phyloP scores from a whole-genome alignment of 768 basidiomycete genomes.

The Agrocybe praecox region DNA sequence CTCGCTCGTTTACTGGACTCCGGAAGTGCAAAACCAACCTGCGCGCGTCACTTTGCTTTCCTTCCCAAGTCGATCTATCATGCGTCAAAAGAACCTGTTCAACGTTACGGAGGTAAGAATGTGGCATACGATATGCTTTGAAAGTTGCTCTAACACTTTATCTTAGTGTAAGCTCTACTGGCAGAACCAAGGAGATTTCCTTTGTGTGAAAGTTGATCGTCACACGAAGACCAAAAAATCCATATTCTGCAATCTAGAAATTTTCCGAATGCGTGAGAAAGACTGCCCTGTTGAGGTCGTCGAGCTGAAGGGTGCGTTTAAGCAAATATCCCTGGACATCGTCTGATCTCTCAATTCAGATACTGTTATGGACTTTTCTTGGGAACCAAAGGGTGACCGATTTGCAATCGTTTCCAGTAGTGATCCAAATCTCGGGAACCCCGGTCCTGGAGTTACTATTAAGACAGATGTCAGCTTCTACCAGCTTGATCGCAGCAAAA shows the following conservation, averaged over 20 bases:
- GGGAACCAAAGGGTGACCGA: slow-evolving; percentile 98
- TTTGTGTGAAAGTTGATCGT: slow-evolving; percentile 98
- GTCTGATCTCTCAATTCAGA: slow-evolving; percentile 41
- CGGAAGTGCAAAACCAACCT: slow-evolving; percentile 94
- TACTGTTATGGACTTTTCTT: slow-evolving; percentile 93
- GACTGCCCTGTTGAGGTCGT: slow-evolving; percentile 97
- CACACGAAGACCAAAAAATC: slow-evolving; percentile 99
- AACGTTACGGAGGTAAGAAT: slow-evolving; percentile 90
- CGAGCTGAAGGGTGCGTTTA: slow-evolving; percentile 83
- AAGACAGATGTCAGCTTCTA: slow-evolving; percentile 98
- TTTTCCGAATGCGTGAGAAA: slow-evolving; percentile 97
- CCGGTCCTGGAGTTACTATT: slow-evolving; percentile 89
- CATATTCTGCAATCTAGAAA: slow-evolving; percentile 96
- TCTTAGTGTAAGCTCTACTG: slow-evolving; percentile 93
- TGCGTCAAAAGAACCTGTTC: slow-evolving; percentile 96
- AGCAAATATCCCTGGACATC: neutral
- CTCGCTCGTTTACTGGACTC: slow-evolving; percentile 97
- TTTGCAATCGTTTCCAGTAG: slow-evolving; percentile 94
- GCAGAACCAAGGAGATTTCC: slow-evolving; percentile 98
- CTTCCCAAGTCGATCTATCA: slow-evolving; percentile 81
- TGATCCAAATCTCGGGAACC: slow-evolving; percentile 92
- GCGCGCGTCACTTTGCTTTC: slow-evolving; percentile 93
- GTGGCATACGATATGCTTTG: neutral
- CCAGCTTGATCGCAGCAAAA: slow-evolving; percentile 89
- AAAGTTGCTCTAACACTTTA: neutral